Evolutionary conservation across 495 filamentous ascomycete species (phyloP), one percentile per base, ranked within the genome.

Genomic region (Tuber borchii): DNA sequence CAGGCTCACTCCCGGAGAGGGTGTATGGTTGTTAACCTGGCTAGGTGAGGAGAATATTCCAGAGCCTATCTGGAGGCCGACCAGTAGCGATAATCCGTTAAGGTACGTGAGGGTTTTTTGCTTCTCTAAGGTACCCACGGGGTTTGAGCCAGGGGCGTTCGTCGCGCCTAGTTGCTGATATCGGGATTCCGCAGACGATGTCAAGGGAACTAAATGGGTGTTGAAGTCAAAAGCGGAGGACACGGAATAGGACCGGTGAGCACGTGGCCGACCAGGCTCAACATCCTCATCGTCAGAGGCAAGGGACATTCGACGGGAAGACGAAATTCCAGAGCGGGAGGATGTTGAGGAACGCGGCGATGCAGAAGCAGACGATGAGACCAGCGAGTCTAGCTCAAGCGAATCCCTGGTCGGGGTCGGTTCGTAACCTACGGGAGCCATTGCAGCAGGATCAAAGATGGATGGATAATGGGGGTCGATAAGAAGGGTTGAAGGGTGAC

Each of bases 41-140:
- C 92, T 93, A 0, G 95, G 95, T 43, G 93, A 94, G 16, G 93
- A 95, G 85, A 99, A 99, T 81, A 99, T 97, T 2, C 95, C 95
- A 26, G 92, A 94, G n/a, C 95, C 95, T 79, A 99, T 98, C 83
- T 97, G 95, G 70, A 99, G 82, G 9, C 96, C 95, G 16, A 98
- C 89, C 26, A 98, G 91, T 26, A 99, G 86, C 26, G 93, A 95
- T 46, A 99, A 84, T 0, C 96, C 95, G 84, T 98, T 99, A 44
- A 97, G 82, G 79, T 95, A 98, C 22, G 96, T 97, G 81, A 99
- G 83, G 1, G 93, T 95, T 86, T 99, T 99, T 85, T 97, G 92
- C 82, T 93, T 93, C 86, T 99, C 95, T 77, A 99, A 84, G 14
- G 90, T 92, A 5, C 82, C 82, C 22, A 76, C 86, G 14, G 85